Conservation (phyloP, 768 basidiomycete species). For the Gelatoporia subvermispora region DNA sequence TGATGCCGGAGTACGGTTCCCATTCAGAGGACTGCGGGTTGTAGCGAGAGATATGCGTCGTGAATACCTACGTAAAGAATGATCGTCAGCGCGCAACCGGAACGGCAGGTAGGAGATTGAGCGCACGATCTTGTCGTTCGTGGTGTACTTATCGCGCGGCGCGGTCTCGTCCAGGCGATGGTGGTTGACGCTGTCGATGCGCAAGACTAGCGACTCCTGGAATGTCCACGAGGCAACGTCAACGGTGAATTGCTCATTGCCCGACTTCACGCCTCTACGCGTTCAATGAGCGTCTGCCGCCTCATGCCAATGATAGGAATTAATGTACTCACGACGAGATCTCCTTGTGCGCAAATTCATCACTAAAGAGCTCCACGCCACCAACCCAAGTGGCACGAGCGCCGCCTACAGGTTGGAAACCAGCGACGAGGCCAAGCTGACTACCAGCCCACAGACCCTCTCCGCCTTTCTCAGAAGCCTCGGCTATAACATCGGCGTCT, state of each 20-base stretch:
- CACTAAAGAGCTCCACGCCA: constrained; percentile 72
- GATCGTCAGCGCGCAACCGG: background rate
- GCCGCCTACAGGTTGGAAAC: constrained; percentile 81
- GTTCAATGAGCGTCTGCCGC: background rate
- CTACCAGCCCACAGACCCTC: constrained; percentile 84
- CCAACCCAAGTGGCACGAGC: constrained; percentile 80
- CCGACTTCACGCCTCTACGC: constrained; percentile 53
- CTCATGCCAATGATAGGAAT: background rate
- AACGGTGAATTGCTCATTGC: constrained; percentile 68
- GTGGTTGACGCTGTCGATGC: constrained; percentile 72
- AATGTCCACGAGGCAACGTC: constrained; percentile 89
- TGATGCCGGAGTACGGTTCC: constrained; percentile 65
- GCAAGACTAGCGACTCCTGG: constrained; percentile 77
- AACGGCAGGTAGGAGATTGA: background rate
- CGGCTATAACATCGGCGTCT: constrained; percentile 57
- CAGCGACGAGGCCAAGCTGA: constrained; percentile 72
- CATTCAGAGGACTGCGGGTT: constrained; percentile 53
- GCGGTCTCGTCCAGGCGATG: constrained; percentile 60
- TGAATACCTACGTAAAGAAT: constrained; percentile 53
- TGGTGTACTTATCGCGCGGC: constrained; percentile 74
- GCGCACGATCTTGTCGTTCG: constrained; percentile 77
- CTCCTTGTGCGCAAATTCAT: constrained; percentile 64
- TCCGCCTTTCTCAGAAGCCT: constrained; percentile 69
- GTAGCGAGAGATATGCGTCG: constrained; percentile 66
- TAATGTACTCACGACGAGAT: constrained; percentile 45